These are phyloP conservation scores for Podospora pseudopauciseta DNA, from an alignment of 495 filamentous ascomycete species.

Conservation along the genomic window DNA sequence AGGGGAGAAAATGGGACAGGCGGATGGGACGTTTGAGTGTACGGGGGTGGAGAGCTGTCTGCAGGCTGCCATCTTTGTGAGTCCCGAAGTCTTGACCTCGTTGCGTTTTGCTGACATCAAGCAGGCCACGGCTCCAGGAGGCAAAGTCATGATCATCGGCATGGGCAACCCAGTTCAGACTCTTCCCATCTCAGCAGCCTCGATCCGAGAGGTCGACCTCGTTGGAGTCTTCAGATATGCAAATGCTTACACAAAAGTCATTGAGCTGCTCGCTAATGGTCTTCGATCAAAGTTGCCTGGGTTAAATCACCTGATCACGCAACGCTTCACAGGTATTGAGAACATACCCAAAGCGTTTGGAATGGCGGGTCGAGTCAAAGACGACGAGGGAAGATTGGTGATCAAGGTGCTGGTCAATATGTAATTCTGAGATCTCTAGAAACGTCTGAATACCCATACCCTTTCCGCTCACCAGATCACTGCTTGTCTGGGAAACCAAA, in stretches of 20 bases:
- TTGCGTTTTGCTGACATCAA: neutral
- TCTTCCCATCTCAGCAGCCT: slow-evolving; percentile 78
- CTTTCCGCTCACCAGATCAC: slow-evolving; percentile 4
- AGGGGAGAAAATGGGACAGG: slow-evolving; percentile 52
- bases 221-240: slow-evolving; percentile 90
- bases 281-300: slow-evolving; percentile 39
- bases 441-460: slow-evolving; percentile 6
- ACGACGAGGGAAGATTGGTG: slow-evolving; percentile 50
- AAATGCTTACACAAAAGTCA: slow-evolving; percentile 73
- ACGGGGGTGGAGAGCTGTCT: slow-evolving; percentile 85
- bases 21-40: slow-evolving; percentile 85
- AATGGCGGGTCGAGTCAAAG: slow-evolving; percentile 52
- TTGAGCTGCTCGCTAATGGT: slow-evolving; percentile 64
- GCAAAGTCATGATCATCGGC: slow-evolving; percentile 82
- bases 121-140: slow-evolving; percentile 67
- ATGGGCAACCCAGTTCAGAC: slow-evolving; percentile 91
- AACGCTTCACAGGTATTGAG: slow-evolving; percentile 50
- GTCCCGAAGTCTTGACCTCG: slow-evolving; percentile 11
- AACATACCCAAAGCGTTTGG: slow-evolving; percentile 46
- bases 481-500: slow-evolving; percentile 76
- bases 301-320: slow-evolving; percentile 69
- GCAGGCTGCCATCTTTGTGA: slow-evolving; percentile 81
- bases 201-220: slow-evolving; percentile 87
- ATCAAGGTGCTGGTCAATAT: slow-evolving; percentile 55
- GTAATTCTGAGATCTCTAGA: slow-evolving; percentile 9